Evolutionary conservation across 495 filamentous ascomycete species (phyloP), one percentile per base, ranked within the genome.

Genomic region (Neurospora sp.): DNA sequence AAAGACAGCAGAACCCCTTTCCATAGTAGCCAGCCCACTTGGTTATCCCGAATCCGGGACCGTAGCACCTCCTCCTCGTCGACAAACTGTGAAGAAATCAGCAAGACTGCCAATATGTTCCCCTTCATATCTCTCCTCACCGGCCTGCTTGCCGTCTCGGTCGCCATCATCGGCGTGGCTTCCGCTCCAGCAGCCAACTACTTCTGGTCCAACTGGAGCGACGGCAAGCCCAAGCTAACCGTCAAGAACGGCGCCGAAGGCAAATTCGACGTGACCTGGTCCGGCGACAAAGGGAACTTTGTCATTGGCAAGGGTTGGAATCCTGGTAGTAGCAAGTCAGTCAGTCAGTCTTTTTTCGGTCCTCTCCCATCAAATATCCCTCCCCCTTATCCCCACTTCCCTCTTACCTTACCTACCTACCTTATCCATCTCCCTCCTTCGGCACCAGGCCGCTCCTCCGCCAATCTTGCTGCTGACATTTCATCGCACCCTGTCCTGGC

Each of bases 171-270:
- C 20, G 45, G 45, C 8, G 45, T 53, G 1, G 45, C 45, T 1
- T 53, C 45, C 20, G 45, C 20, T 3, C 45, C 45, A 22, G 45
- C 45, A 22, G 45, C 45, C 45, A 53, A 53, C 65, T 90, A 85
- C 80, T 91, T 88, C 78, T 91, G 90, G 79, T 87, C 85, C 8
- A 91, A 85, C 82, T 91, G 89, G 89, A 89, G 84, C 39, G 87
- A 91, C 73, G 87, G 87, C n/a, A 83, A 81, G 39, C 83, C 83
- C 61, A 77, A 80, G 59, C 85, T 89, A 6, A 85, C 78, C 37
- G 90, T 90, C 80, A 88, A 85, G 76, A 91, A 91, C 75, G 86
- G 85, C 3, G 73, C 81, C 3, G 83, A 74, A 1, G 89, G 90
- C 7, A 78, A 83, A 45, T 92, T 89, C 83, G 85, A 81, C 70